Conservation (phyloP, 2,329 filamentous ascomycete species). For the Keithomyces neogunnii region DNA sequence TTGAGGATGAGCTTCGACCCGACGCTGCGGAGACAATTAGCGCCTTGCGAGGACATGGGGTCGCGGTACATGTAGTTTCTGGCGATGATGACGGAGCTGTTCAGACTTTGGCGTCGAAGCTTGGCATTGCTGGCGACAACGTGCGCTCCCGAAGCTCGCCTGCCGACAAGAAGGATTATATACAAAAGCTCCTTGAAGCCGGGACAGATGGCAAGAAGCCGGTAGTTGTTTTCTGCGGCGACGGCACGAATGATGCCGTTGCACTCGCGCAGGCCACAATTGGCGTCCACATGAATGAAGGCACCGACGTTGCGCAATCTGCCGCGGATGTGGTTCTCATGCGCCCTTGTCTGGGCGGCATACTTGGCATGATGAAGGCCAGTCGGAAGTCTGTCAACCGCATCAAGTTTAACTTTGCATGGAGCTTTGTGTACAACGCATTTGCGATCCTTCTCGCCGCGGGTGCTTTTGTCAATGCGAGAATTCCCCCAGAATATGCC, state of each 20-base stretch:
- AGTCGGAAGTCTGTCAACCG: slow-evolving; percentile 34
- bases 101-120: slow-evolving; percentile 24
- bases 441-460: slow-evolving; percentile 58
- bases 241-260: slow-evolving; percentile 72
- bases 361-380: slow-evolving; percentile 51
- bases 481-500: slow-evolving; percentile 52
- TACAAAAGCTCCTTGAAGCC: slow-evolving; percentile 26
- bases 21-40: slow-evolving; percentile 30
- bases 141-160: slow-evolving; percentile 35
- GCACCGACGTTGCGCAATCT: slow-evolving; percentile 55
- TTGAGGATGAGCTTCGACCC: slow-evolving; percentile 36
- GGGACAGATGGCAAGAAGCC: slow-evolving; percentile 13
- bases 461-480: slow-evolving; percentile 50
- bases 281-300: slow-evolving; percentile 58
- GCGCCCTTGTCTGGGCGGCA: slow-evolving; percentile 42
- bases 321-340: slow-evolving; percentile 65
- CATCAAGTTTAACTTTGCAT: slow-evolving; percentile 61
- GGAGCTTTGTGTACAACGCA: slow-evolving; percentile 63
- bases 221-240: slow-evolving; percentile 61
- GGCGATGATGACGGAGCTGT: slow-evolving; percentile 47
- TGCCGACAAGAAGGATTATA: slow-evolving; percentile 36
- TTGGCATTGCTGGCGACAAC: slow-evolving; percentile 30
- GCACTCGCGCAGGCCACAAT: slow-evolving; percentile 64
- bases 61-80: slow-evolving; percentile 40
- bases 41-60: slow-evolving; percentile 25